Conservation (phyloP, 495 filamentous ascomycete species). For the Aspergillus ostianus region DNA sequence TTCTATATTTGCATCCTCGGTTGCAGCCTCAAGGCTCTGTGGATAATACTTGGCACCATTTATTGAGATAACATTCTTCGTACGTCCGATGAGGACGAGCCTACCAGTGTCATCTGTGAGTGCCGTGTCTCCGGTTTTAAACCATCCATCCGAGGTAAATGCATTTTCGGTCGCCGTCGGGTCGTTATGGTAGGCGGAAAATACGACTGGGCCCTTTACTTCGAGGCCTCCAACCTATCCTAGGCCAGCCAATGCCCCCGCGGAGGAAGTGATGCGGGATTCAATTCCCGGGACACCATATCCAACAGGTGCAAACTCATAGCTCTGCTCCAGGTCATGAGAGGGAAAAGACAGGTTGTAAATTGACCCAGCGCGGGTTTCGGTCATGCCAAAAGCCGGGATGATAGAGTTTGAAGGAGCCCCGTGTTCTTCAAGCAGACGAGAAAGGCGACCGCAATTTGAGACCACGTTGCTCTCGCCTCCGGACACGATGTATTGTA, state of each 20-base stretch:
- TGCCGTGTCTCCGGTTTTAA: slow-evolving; percentile 77
- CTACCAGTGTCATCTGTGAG: slow-evolving; percentile 57
- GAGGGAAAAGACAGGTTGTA: slow-evolving; percentile 35
- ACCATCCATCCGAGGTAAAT: slow-evolving; percentile 71
- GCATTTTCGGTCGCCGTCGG: slow-evolving; percentile 59
- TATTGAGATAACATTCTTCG: slow-evolving; percentile 53
- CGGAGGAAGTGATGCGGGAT: slow-evolving; percentile 33
- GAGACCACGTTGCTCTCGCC: background rate
- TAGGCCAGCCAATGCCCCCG: slow-evolving; percentile 7
- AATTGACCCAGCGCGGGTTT: slow-evolving; percentile 51
- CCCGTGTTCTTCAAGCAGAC: background rate
- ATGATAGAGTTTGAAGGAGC: slow-evolving; percentile 31
- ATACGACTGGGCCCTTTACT: slow-evolving; percentile 59
- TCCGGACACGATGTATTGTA: background rate
- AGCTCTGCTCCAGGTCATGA: slow-evolving; percentile 27
- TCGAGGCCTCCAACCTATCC: slow-evolving; percentile 32
- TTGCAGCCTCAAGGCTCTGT: slow-evolving; percentile 36
- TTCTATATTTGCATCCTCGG: slow-evolving; percentile 36
- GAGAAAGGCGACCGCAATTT: background rate
- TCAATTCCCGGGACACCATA: slow-evolving; percentile 35
- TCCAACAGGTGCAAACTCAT: slow-evolving; percentile 37
- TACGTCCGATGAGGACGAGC: slow-evolving; percentile 52
- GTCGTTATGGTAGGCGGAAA: slow-evolving; percentile 74
- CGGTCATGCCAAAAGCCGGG: slow-evolving; percentile 55
- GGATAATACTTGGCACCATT: slow-evolving; percentile 48